Percentiles rank a stretch among this genome's conserved stretches.
phyloP scores from a whole-genome alignment of 192 early-diverging fungal genomes.

The Linnemannia schmuckeri region DNA sequence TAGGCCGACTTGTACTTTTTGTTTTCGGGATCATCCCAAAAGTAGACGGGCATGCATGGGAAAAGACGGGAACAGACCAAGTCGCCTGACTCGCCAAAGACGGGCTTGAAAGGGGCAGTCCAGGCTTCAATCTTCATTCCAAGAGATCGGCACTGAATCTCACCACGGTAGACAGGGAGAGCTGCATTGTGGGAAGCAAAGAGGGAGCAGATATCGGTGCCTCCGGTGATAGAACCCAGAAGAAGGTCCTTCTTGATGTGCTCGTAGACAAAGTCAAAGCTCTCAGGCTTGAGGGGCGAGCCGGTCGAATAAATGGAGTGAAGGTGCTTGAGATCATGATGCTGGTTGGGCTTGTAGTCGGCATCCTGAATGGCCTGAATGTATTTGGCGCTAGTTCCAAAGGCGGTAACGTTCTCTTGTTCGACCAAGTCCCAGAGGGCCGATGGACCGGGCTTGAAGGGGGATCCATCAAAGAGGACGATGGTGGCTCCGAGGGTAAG shows the following conservation, averaged over 20 bases:
- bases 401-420: constrained; percentile 84
- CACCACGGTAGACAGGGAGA: constrained; percentile 93
- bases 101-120: constrained; percentile 73
- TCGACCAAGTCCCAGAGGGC: constrained; percentile 87
- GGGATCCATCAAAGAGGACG: constrained; percentile 94
- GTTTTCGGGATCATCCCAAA: constrained; percentile 84
- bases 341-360: constrained; percentile 70
- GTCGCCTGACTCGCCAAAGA: constrained; percentile 85
- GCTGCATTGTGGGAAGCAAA: constrained; percentile 93
- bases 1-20: constrained; percentile 89
- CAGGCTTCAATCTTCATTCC: constrained; percentile 98
- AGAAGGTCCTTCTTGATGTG: constrained; percentile 88
- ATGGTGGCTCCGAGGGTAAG: constrained; percentile 85
- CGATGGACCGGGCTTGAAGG: constrained; percentile 85
- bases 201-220: constrained; percentile 96
- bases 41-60: constrained; percentile 97
- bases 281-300: constrained; percentile 92
- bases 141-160: constrained; percentile 92
- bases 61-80: constrained; percentile 94
- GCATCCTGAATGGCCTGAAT: constrained; percentile 90
- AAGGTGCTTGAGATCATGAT: constrained; percentile 73
- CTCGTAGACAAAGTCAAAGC: constrained; percentile 92
- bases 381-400: constrained; percentile 97
- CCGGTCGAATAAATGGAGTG: constrained; percentile 93
- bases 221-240: constrained; percentile 95